Base-by-base conservation (phyloP, 495 filamentous ascomycete species). In the Letharia columbiana region DNA sequence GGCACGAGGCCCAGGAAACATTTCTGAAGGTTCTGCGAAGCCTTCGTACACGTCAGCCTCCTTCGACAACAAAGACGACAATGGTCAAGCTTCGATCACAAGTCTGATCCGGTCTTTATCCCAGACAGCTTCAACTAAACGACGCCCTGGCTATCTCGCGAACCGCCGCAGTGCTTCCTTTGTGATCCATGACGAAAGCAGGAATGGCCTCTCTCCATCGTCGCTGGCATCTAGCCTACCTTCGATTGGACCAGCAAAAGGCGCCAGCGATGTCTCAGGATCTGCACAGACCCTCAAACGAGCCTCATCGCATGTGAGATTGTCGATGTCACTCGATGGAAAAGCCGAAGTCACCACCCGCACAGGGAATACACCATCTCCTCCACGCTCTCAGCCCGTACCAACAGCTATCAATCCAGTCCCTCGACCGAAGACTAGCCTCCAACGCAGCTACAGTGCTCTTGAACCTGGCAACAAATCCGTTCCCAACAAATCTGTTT, bases 301-400 rank as follows among this genome's bases (percentile, higher is more conserved):
- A 61, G 72, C 76, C 6, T 76, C 78, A 7, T 86, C 85, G 18
- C 76, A 75, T 42, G 75, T 89, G 41, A 79, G 86, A 56, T 72
- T 96, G 61, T 91, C 90, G 1, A 76, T 90, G 66, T 92, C 89
- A 28, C 81, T 89, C 60, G 91, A 95, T 64, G 92, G 92, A 62
- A 90, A 89, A 71, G 92, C 91, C 3, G 86, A 91, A 75, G 79
- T 97, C 42, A 80, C 89, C 12, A 84, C 87, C 56, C 78, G 86
- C 67, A 83, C 83, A 61, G 83, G 83, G 69, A 71, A 80, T 62
- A 83, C 85, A 9, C 85, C 86, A n/a, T 93, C 92, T 1, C 90
- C 91, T 13, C 88, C 89, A 4, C 80, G 80, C 18, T 68, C 73
- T 1, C 67, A 74, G 50, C 68, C 59, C 52, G 49, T 33, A 67